A percentile compares a stretch with the other conserved stretches of the same genome.
phyloP scores from a whole-genome alignment of 805 yeast genomes.

The Candida verbasci region DNA sequence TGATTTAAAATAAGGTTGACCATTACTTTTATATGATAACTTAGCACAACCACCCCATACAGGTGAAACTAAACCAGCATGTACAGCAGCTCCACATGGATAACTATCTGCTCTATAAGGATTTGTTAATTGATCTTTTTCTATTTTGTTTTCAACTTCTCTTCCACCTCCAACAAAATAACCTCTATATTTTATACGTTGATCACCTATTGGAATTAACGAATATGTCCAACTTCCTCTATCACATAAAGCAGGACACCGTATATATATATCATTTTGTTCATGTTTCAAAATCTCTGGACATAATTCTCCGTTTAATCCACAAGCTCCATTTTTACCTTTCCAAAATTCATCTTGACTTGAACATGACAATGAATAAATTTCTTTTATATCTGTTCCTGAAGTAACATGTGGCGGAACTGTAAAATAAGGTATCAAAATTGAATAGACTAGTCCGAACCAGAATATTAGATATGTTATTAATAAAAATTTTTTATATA shows the following conservation, averaged over 20 bases:
- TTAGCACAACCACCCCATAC: slow-evolving; percentile 75
- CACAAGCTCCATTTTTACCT: slow-evolving; percentile 76
- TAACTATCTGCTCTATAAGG: slow-evolving; percentile 88
- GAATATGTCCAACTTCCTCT: slow-evolving; percentile 73
- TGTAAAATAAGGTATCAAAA: slow-evolving; percentile 45
- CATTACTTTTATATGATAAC: slow-evolving; percentile 53
- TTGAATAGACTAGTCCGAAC: slow-evolving; percentile 34
- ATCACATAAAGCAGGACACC: slow-evolving; percentile 89
- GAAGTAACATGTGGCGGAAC: slow-evolving; percentile 29
- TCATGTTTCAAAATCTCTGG: slow-evolving; percentile 25
- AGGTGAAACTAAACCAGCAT: slow-evolving; percentile 75
- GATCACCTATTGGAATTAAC: slow-evolving; percentile 67
- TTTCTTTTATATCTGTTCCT: slow-evolving; percentile 17
- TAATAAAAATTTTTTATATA: slow-evolving; percentile 24
- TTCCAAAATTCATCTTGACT: slow-evolving; percentile 54
- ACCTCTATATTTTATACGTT: slow-evolving; percentile 63
- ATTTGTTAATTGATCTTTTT: slow-evolving; percentile 31
- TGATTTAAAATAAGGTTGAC: slow-evolving; percentile 41
- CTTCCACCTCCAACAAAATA: slow-evolving; percentile 87
- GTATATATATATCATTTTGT: slow-evolving; percentile 47
- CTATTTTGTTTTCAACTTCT: slow-evolving; percentile 47
- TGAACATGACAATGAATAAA: slow-evolving; percentile 47
- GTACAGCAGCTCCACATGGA: slow-evolving; percentile 87
- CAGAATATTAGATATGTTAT: slow-evolving; percentile 43
- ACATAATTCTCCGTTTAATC: slow-evolving; percentile 63